Conservation (phyloP, 2,329 filamentous ascomycete species). For the Penicillium olsonii region DNA sequence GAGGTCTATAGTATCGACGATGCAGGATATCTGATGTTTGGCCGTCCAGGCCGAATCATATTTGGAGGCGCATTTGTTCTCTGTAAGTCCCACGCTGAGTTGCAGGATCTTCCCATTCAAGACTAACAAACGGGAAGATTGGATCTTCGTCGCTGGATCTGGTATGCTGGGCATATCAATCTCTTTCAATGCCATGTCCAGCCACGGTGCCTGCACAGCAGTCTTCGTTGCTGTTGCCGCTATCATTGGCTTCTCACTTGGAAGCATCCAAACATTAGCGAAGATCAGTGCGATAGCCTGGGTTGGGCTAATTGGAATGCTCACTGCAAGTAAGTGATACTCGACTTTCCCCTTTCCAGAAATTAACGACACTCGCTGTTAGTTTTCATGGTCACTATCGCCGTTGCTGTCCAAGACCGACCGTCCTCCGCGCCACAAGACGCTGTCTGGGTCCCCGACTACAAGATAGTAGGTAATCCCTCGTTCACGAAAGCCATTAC, state of each 20-base stretch:
- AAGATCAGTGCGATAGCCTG: constrained; percentile 22
- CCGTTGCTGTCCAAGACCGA: constrained; percentile 56
- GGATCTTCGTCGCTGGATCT: constrained; percentile 21
- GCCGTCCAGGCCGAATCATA: neutral
- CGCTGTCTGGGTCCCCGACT: constrained; percentile 60
- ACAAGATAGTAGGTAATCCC: constrained; percentile 55
- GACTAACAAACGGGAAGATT: constrained; percentile 7
- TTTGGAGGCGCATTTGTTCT: constrained; percentile 1
- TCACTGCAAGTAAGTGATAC: constrained; percentile 19
- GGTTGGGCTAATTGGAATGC: constrained; percentile 19
- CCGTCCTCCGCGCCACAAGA: constrained; percentile 61
- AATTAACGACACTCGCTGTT: neutral
- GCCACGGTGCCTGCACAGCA: constrained; percentile 19
- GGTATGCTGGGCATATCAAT: constrained; percentile 23
- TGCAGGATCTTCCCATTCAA: too few relatives aligned
- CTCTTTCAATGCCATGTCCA: constrained; percentile 17
- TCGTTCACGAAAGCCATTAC: constrained; percentile 60
- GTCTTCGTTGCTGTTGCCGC: constrained; percentile 19
- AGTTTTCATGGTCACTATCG: constrained; percentile 35
- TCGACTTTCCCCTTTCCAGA: neutral
- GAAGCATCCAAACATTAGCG: constrained; percentile 19
- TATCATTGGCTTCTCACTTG: constrained; percentile 11
- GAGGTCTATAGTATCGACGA: constrained; percentile 8
- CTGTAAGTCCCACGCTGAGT: neutral
- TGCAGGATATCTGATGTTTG: constrained; percentile 9